A percentile compares a stretch with the other conserved stretches of the same genome.
phyloP scores from a whole-genome alignment of 1,284 basidiomycete species.

The Leccinum fallax region DNA sequence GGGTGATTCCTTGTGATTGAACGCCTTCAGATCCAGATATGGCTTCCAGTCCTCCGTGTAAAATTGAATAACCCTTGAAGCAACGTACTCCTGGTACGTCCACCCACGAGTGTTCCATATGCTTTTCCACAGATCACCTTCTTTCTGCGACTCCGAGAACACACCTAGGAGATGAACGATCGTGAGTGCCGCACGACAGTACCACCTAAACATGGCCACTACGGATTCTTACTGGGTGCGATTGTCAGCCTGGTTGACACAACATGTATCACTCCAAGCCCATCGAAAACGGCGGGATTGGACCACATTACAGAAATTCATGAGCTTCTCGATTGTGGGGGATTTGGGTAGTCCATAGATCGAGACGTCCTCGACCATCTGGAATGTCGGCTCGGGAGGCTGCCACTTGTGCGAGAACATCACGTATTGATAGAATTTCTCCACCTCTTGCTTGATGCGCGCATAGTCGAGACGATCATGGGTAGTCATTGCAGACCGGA shows the following conservation, averaged over 20 bases:
- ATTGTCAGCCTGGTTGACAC: neutral
- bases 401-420: neutral
- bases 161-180: neutral
- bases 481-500: neutral
- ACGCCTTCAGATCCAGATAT: neutral
- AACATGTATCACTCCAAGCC: neutral
- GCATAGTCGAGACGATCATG: neutral
- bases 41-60: neutral
- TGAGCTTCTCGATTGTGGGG: neutral
- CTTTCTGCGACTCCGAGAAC: neutral
- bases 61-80: neutral
- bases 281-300: neutral
- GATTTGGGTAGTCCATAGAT: neutral
- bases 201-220: neutral
- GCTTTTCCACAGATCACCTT: neutral
- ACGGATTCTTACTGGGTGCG: neutral
- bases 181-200: neutral
- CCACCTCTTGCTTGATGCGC: neutral
- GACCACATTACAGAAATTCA: neutral
- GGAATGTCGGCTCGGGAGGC: neutral
- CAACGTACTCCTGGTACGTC: neutral
- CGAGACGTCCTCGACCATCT: neutral
- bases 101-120: neutral
- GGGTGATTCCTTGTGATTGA: neutral
- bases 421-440: neutral